A percentile compares a stretch with the other conserved stretches of the same genome.
Evolutionary conservation across 306 rosid genomes (phyloP).

Genomic region (Malus asiatica): DNA sequence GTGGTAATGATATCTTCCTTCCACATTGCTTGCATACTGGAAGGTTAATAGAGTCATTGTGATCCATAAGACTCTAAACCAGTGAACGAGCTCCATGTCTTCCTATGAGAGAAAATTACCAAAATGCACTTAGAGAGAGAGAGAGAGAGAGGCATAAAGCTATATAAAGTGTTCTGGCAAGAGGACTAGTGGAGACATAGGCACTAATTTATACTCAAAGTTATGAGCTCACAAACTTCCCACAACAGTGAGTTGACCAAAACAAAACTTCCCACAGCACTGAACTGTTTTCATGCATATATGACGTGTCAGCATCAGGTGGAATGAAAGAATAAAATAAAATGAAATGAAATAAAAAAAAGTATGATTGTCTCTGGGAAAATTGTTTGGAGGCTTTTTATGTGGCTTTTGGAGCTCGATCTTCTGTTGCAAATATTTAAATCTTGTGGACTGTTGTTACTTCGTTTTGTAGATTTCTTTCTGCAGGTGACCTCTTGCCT

Average conservation of each 20-base stretch:
- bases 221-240: neutral
- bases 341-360: neutral
- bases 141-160: slow-evolving; percentile 14
- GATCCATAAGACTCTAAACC: slow-evolving; percentile 23
- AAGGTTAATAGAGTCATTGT: neutral
- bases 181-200: slow-evolving; percentile 20
- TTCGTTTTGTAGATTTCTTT: slow-evolving; percentile 8
- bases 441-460: slow-evolving; percentile 3
- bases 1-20: slow-evolving; percentile 74
- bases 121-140: slow-evolving; percentile 18
- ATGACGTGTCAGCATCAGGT: slow-evolving; percentile 35
- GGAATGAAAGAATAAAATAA: neutral
- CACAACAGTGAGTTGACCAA: neutral
- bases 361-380: slow-evolving; percentile 4
- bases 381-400: slow-evolving; percentile 20
- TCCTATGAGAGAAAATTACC: slow-evolving; percentile 15
- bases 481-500: slow-evolving; percentile 8
- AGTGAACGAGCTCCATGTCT: slow-evolving; percentile 33
- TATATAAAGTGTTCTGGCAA: slow-evolving; percentile 19
- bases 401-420: slow-evolving; percentile 21
- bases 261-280: neutral
- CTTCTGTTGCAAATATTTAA: slow-evolving; percentile 12
- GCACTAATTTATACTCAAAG: slow-evolving; percentile 31
- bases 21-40: slow-evolving; percentile 35
- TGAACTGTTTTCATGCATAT: slow-evolving; percentile 10